Base-by-base conservation (phyloP, 2,329 filamentous ascomycete species). In the Didymella exigua region DNA sequence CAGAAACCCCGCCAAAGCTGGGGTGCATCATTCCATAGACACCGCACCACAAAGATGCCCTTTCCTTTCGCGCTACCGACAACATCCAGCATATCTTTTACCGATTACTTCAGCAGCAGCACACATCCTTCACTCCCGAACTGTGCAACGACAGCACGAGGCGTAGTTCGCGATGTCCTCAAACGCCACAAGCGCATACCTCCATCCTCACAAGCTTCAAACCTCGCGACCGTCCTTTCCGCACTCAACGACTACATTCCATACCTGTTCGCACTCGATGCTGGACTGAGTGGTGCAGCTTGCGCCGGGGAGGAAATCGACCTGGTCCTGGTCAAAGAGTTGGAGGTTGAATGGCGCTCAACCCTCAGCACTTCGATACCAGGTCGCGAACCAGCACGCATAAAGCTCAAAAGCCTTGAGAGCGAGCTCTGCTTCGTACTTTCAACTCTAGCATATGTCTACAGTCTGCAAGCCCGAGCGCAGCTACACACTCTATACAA, bases 151-250 rank as follows among this genome's bases (percentile, higher is more conserved):
- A 93, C 90, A 8, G 86, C 91, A 69, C 90, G 95, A 56, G 89
- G 90, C 64, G 85, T 96, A 16, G 83, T 97, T 46, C 87, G 91
- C 66, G 87, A 93, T 74, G 84, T 87, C 2, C 82, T 99, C 56
- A 98, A 98, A 78, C 87, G 87, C 65, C 88, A 97, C 81, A 98
- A 96, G 76, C 87, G 91, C 47, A 84, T 96, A n/a, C 83, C 90
- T 4, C 81, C 89, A 8, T 73, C 84, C 9, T 86, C 89, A 21
- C 90, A 91, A 73, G 78, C 86, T 5, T 81, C 87, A 19, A 87
- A 91, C 69, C 82, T 99, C 5, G 81, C 85, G 21, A 83, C 84
- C 5, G 81, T 98, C 31, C 80, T 90, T 49, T 82, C 86, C 29
- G 84, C 86, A 33, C 71, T 96, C 10, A 87, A 88, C 54, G 83